Conservation (phyloP, 495 filamentous ascomycete species). For the Neurospora hispaniola region DNA sequence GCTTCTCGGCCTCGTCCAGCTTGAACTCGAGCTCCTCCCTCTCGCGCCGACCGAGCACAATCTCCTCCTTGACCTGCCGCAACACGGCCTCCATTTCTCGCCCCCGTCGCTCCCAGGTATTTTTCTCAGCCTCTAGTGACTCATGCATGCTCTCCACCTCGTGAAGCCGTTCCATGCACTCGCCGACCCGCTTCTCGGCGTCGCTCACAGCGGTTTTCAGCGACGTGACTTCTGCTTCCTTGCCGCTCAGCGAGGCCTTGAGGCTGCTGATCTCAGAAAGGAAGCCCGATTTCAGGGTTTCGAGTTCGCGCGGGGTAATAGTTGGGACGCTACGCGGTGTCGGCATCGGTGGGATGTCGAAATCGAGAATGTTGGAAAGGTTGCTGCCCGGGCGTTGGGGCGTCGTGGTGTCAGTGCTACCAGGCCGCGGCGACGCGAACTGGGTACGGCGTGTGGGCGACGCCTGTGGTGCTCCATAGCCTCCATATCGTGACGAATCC, state of each 20-base stretch:
- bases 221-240: slow-evolving; percentile 76
- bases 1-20: slow-evolving; percentile 64
- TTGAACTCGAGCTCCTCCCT: slow-evolving; percentile 60
- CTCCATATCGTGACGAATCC: slow-evolving; percentile 52
- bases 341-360: slow-evolving; percentile 79
- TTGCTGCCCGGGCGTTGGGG: slow-evolving; percentile 20
- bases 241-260: slow-evolving; percentile 77
- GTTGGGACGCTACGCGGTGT: slow-evolving; percentile 87
- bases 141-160: slow-evolving; percentile 61
- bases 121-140: slow-evolving; percentile 61
- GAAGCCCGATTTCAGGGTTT: slow-evolving; percentile 80
- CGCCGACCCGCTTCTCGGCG: slow-evolving; percentile 83
- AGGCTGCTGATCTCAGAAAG: slow-evolving; percentile 83
- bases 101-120: slow-evolving; percentile 71
- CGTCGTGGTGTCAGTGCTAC: slow-evolving; percentile 14
- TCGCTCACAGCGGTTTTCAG: slow-evolving; percentile 79
- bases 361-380: slow-evolving; percentile 66
- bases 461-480: slow-evolving; percentile 16
- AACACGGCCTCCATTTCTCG: slow-evolving; percentile 77
- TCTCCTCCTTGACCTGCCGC: slow-evolving; percentile 67
- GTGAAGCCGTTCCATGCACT: slow-evolving; percentile 67
- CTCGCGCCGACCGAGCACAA: slow-evolving; percentile 63
- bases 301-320: slow-evolving; percentile 84
- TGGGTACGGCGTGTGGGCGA: slow-evolving; percentile 19
- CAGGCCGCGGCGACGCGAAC: slow-evolving; percentile 12